Evolutionary conservation across 345 rosid species (phyloP).

Genomic region (Citrus maxima): DNA sequence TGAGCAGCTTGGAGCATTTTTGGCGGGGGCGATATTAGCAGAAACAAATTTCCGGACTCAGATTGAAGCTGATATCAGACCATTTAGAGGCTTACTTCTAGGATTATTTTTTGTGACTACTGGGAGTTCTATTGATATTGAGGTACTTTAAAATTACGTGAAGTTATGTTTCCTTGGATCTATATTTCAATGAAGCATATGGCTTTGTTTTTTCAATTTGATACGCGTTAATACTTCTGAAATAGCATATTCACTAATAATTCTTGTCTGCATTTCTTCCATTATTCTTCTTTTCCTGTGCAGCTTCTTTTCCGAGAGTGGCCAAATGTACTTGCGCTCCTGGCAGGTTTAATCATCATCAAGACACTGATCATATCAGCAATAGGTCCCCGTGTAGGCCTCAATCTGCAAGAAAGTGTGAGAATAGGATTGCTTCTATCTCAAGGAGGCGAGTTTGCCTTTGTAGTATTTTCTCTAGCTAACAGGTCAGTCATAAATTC

Average conservation of each 20-base stretch:
- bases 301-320: constrained; percentile 88
- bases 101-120: constrained; percentile 96
- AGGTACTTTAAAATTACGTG: constrained; percentile 40
- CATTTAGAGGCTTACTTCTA: constrained; percentile 93
- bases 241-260: background rate
- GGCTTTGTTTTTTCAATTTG: background rate
- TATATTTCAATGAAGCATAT: background rate
- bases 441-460: constrained; percentile 98
- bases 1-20: constrained; percentile 94
- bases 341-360: constrained; percentile 84
- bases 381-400: constrained; percentile 95
- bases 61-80: constrained; percentile 98
- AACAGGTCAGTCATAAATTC: constrained; percentile 54
- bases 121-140: constrained; percentile 91
- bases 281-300: constrained; percentile 10
- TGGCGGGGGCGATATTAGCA: constrained; percentile 92
- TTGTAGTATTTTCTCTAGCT: constrained; percentile 91
- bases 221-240: background rate
- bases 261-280: constrained; percentile 7
- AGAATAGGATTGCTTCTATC: constrained; percentile 90
- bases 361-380: constrained; percentile 86
- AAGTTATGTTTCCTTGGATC: background rate
- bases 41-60: constrained; percentile 97
- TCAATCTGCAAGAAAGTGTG: constrained; percentile 81
- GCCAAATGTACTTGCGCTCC: constrained; percentile 92